Evolutionary conservation across 495 filamentous ascomycete species (phyloP), one percentile per base, ranked within the genome.

Genomic region (Penicillium arizonense): DNA sequence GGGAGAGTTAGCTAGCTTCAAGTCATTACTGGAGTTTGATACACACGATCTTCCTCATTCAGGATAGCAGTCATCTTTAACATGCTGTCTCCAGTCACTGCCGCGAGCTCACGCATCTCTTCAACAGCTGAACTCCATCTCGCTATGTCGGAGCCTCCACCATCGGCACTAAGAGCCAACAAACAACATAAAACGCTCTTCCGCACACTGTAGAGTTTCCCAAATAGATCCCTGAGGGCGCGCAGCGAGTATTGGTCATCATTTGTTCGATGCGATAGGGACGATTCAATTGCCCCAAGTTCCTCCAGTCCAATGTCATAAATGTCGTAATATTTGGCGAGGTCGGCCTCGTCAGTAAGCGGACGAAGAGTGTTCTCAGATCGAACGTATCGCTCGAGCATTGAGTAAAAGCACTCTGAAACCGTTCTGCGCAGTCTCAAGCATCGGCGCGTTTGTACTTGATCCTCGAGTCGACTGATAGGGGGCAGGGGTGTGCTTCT

Each of bases 311-410:
- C 89, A 52, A 97, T 86, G 60, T 97, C 91, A 58, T 96, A 96
- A 33, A 96, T 87, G 59, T 96, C 91, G 53, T 89, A 85, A 64
- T 91, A 96, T 71, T 89, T 94, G 43, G 91, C 92, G 12, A 96
- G 74, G 59, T 96, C 88, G 41, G 84, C 75, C 56, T 87, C 80
- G 62, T 91, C 84, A 2, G 89, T 82, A 32, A 96, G 81, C 5
- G 81, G 82, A 61, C 85, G 85, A 26, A 97, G 70, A 7, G 74
- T 76, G 30, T 77, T 74, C 49, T 83, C 87, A 8, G 86, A 82
- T 56, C 85, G 80, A 45, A 85, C 81, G 59, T 89, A 87, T 11
- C 80, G 81, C 39, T 83, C 77, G 21, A 96, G 86, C 55, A 88
- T 80, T 8, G 85, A 77, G 32, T 80, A 78, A 38, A 96, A 78